Conservation (phyloP, 208 protist species). For the Porcisia hertigi region DNA sequence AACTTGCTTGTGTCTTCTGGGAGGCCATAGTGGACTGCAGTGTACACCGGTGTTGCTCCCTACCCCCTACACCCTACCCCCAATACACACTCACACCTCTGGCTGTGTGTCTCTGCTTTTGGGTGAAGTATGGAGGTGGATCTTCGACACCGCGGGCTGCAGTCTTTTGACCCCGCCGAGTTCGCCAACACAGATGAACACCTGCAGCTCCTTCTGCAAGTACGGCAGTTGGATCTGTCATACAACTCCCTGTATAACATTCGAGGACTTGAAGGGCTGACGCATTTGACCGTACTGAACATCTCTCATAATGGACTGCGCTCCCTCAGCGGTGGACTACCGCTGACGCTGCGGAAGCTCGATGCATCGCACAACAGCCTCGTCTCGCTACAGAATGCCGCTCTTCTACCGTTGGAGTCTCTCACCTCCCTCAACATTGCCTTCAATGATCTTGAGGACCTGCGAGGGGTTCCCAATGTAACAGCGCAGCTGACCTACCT, state of each 20-base stretch:
- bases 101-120: neutral
- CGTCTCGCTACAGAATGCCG: slow-evolving; percentile 47
- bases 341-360: slow-evolving; percentile 51
- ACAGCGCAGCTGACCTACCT: slow-evolving; percentile 52
- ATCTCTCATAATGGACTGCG: slow-evolving; percentile 74
- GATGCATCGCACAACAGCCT: slow-evolving; percentile 83
- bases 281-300: slow-evolving; percentile 58
- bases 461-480: slow-evolving; percentile 52
- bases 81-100: neutral
- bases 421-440: slow-evolving; percentile 66
- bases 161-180: slow-evolving; percentile 66
- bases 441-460: slow-evolving; percentile 66
- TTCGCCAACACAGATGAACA: slow-evolving; percentile 47
- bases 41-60: neutral
- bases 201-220: slow-evolving; percentile 31
- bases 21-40: no score
- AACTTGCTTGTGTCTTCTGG: no score
- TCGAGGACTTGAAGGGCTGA: slow-evolving; percentile 56
- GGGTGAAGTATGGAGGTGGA: slow-evolving; percentile 47
- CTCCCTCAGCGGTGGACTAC: slow-evolving; percentile 47
- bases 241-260: slow-evolving; percentile 66
- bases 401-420: slow-evolving; percentile 46
- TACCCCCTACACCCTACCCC: neutral
- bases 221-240: slow-evolving; percentile 62
- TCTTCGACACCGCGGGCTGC: slow-evolving; percentile 58